phyloP scores from a whole-genome alignment of 352 stramenopile genomes.

The Globisporangium alternatum region DNA sequence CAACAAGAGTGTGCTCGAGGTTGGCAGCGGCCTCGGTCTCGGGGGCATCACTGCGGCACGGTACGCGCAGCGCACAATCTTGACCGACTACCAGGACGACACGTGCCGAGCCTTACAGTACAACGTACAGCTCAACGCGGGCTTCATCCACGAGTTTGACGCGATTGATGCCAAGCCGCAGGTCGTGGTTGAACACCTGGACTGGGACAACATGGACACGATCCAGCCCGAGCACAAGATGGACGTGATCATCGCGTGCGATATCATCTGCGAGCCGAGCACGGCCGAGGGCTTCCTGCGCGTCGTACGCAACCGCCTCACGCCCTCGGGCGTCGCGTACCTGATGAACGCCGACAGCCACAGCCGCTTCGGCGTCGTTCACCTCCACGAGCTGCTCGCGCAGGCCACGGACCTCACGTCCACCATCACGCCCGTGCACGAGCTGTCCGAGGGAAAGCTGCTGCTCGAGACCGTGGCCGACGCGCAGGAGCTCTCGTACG shows the following conservation, averaged over 20 bases:
- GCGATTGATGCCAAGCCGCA: slow-evolving; percentile 31
- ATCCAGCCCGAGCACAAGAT: slow-evolving; percentile 55
- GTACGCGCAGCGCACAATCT: slow-evolving; percentile 53
- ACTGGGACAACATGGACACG: slow-evolving; percentile 76
- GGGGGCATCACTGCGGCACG: slow-evolving; percentile 73
- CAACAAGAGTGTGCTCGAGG: slow-evolving; percentile 72
- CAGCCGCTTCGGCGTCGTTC: slow-evolving; percentile 78
- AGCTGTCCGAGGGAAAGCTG: slow-evolving; percentile 49
- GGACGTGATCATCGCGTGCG: slow-evolving; percentile 81
- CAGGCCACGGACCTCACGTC: slow-evolving; percentile 56
- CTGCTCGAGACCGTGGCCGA: slow-evolving; percentile 79
- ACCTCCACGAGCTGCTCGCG: slow-evolving; percentile 65
- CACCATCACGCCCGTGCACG: slow-evolving; percentile 63
- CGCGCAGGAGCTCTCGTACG: slow-evolving; percentile 76
- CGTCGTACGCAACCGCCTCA: slow-evolving; percentile 64
- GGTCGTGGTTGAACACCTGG: slow-evolving; percentile 55
- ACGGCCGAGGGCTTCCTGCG: slow-evolving; percentile 85
- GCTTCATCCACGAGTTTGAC: slow-evolving; percentile 69
- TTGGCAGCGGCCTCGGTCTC: slow-evolving; percentile 79
- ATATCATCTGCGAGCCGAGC: slow-evolving; percentile 87
- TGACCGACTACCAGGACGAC: slow-evolving; percentile 86
- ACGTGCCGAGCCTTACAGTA: slow-evolving; percentile 74
- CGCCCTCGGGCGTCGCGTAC: slow-evolving; percentile 57
- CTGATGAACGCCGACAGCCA: slow-evolving; percentile 87
- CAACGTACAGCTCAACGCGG: slow-evolving; percentile 74